Conservation (phyloP, 1,284 basidiomycete species). For the Athelia sp. region DNA sequence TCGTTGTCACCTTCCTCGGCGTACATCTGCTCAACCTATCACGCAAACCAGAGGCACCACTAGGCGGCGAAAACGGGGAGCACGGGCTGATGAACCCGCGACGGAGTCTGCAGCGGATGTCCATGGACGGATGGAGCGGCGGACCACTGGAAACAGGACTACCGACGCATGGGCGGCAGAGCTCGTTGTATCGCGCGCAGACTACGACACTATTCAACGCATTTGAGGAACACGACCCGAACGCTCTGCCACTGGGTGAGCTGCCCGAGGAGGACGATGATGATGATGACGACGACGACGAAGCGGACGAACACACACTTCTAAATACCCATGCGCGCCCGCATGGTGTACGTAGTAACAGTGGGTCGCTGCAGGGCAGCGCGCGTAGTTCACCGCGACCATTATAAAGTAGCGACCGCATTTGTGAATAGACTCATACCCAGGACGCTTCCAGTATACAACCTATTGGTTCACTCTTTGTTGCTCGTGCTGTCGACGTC, state of each 20-base stretch:
- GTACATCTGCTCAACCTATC: slow-evolving; percentile 89
- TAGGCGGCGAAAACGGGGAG: slow-evolving; percentile 45
- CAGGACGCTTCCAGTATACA: too few species aligned
- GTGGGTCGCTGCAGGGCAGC: slow-evolving; percentile 12
- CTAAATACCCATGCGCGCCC: slow-evolving; percentile 22
- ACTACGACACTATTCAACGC: slow-evolving; percentile 57
- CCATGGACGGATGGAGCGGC: slow-evolving; percentile 67
- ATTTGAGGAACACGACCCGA: slow-evolving; percentile 39
- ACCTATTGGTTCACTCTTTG: too few species aligned
- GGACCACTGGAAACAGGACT: slow-evolving; percentile 26
- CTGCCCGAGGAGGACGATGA: slow-evolving; percentile 40
- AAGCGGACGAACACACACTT: slow-evolving; percentile 47
- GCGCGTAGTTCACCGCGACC: slow-evolving; percentile 17
- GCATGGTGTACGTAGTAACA: slow-evolving; percentile 5
- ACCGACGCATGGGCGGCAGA: slow-evolving; percentile 37
- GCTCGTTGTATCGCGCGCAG: slow-evolving; percentile 59
- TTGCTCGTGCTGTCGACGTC: too few species aligned
- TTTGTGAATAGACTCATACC: too few species aligned
- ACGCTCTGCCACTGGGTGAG: slow-evolving; percentile 33
- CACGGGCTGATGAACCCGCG: slow-evolving; percentile 75
- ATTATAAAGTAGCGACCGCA: background rate
- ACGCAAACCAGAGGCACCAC: slow-evolving; percentile 53
- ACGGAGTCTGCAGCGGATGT: slow-evolving; percentile 60
- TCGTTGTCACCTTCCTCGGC: slow-evolving; percentile 88
- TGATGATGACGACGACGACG: slow-evolving; percentile 14